These are phyloP conservation scores for Brassica balearica DNA, from an alignment of 441 rosid species.

Conservation along the genomic window DNA sequence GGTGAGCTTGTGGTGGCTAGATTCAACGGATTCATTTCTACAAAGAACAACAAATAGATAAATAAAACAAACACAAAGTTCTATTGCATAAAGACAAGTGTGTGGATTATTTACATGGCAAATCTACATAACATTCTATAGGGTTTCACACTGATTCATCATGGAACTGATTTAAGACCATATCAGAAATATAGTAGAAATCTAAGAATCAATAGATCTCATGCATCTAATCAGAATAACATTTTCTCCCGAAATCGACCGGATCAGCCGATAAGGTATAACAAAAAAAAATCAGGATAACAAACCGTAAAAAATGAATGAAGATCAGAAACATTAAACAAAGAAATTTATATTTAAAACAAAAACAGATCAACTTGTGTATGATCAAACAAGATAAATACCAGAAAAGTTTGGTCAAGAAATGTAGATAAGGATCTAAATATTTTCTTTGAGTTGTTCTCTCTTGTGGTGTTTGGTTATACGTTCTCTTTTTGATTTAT, in stretches of 20 bases:
- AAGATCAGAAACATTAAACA: neutral
- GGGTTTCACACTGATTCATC: neutral
- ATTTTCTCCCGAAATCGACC: neutral
- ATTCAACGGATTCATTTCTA: constrained; percentile 58
- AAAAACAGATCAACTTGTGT: constrained; percentile 11
- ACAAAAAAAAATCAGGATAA: neutral
- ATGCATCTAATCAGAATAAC: neutral
- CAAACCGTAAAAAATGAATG: neutral
- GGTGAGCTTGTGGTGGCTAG: constrained; percentile 50
- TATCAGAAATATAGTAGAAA: neutral
- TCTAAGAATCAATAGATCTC: neutral
- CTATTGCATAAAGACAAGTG: no score
- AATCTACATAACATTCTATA: neutral
- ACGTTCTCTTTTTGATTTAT: constrained; percentile 15
- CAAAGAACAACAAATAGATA: neutral
- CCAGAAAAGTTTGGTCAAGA: neutral
- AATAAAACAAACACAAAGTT: neutral
- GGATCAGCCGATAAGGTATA: neutral
- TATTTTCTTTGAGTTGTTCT: constrained; percentile 2
- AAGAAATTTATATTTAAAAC: neutral
- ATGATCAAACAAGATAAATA: neutral
- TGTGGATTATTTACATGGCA: no score
- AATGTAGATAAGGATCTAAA: neutral
- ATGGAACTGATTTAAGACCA: constrained; percentile 8
- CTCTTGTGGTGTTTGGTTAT: constrained; percentile 4